Evolutionary conservation across 2,329 filamentous ascomycete genomes (phyloP).

Genomic region (Fonsecaea erecta): DNA sequence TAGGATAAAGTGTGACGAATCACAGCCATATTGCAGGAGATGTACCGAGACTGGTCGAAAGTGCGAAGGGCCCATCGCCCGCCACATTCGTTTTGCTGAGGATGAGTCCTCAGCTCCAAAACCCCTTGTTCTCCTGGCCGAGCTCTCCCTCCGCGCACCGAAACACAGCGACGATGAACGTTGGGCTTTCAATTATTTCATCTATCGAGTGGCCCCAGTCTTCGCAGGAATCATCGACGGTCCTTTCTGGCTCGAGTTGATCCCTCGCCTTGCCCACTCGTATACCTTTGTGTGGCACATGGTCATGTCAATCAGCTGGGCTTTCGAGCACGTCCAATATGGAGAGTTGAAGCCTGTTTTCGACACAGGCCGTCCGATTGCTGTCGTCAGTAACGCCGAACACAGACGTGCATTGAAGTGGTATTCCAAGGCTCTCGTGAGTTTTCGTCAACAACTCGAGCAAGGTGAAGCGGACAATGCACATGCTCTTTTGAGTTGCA

Average conservation of each 20-base stretch:
- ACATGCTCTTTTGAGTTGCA: slow-evolving; percentile 31
- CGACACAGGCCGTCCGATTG: neutral
- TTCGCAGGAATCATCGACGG: slow-evolving; percentile 44
- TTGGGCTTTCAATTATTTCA: slow-evolving; percentile 47
- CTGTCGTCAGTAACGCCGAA: neutral
- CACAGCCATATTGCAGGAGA: slow-evolving; percentile 36
- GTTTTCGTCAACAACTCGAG: slow-evolving; percentile 19
- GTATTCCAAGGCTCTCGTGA: slow-evolving; percentile 28
- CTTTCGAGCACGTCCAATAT: slow-evolving; percentile 41
- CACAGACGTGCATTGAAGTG: slow-evolving; percentile 28
- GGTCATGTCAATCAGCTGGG: slow-evolving; percentile 44
- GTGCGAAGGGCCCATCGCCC: slow-evolving; percentile 37
- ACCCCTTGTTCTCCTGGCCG: slow-evolving; percentile 23
- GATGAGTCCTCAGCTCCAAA: neutral
- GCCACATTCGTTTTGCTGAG: slow-evolving; percentile 21
- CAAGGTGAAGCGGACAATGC: slow-evolving; percentile 17
- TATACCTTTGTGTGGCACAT: slow-evolving; percentile 48
- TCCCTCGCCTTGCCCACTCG: slow-evolving; percentile 44
- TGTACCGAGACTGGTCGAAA: slow-evolving; percentile 36
- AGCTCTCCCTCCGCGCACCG: slow-evolving; percentile 20
- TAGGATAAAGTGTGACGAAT: slow-evolving; percentile 41
- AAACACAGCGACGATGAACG: slow-evolving; percentile 37
- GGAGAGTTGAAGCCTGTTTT: slow-evolving; percentile 5
- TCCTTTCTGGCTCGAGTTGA: slow-evolving; percentile 44
- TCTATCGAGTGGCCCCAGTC: slow-evolving; percentile 41